These are phyloP conservation scores for Sapria himalayana DNA, from an alignment of 345 rosid genomes.

Conservation along the genomic window DNA sequence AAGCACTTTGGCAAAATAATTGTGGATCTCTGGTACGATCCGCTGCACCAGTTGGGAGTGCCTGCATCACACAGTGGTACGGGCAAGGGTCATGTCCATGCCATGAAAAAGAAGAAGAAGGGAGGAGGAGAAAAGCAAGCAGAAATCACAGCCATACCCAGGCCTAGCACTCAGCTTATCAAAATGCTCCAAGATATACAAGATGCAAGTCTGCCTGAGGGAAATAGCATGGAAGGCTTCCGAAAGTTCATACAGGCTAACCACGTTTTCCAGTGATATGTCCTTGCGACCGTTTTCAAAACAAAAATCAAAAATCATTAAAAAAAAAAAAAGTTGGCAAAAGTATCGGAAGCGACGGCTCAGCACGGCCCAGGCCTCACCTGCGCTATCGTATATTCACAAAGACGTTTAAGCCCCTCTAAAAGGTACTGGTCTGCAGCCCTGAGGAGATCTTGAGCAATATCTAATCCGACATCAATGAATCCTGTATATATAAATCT, in stretches of 20 bases:
- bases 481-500: conserved; percentile 98
- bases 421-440: conserved; percentile 98
- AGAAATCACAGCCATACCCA: too few species aligned
- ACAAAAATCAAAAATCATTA: conserved; percentile 7
- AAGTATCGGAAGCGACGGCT: conserved; percentile 2
- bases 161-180: conserved; percentile 58
- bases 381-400: conserved; percentile 94
- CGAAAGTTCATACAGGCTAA: conserved; percentile 89
- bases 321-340: too few species aligned
- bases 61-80: too few species aligned
- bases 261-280: conserved; percentile 70
- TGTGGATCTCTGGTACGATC: conserved; percentile 56
- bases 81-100: too few species aligned
- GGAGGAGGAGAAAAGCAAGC: conserved; percentile 7
- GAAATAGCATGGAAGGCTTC: conserved; percentile 92
- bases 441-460: conserved; percentile 92
- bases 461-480: conserved; percentile 55
- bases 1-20: conserved; percentile 53
- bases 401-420: conserved; percentile 90
- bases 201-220: conserved; percentile 71
- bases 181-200: conserved; percentile 77
- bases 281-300: conserved; percentile 24
- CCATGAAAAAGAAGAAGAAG: not conserved
- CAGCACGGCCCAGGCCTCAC: conserved; percentile 19
- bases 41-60: conserved; percentile 49